Evolutionary conservation across 768 basidiomycete species (phyloP).

Genomic region (Tulasnella sp.): DNA sequence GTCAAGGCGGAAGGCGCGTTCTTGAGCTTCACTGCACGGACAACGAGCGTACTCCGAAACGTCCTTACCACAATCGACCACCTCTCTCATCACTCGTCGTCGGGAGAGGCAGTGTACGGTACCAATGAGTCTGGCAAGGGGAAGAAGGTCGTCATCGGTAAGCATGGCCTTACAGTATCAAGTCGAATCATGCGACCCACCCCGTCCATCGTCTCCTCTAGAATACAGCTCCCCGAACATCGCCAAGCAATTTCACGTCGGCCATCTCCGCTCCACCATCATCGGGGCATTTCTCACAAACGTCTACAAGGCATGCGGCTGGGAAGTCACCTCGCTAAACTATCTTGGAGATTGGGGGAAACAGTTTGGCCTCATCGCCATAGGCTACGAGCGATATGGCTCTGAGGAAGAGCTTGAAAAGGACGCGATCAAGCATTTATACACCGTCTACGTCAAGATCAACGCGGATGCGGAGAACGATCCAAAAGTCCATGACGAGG

Average conservation of each 20-base stretch:
- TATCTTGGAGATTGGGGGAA: constrained; percentile 99
- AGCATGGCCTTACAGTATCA: not conserved
- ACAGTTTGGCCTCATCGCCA: constrained; percentile 69
- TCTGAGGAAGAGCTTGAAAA: constrained; percentile 68
- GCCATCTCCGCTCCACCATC: constrained; percentile 94
- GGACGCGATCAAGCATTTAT: constrained; percentile 91
- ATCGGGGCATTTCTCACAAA: constrained; percentile 93
- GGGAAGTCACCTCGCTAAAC: constrained; percentile 85
- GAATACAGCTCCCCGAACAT: constrained; percentile 98
- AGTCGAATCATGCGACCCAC: no score
- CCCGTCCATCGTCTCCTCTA: no score
- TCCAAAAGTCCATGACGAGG: constrained; percentile 52
- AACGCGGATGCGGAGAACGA: constrained; percentile 73
- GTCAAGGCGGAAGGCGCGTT: constrained; percentile 65
- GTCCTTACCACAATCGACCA: constrained; percentile 64
- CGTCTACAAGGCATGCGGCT: constrained; percentile 84
- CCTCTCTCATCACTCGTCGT: constrained; percentile 53
- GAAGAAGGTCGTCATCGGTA: constrained; percentile 61
- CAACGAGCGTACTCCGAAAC: constrained; percentile 48
- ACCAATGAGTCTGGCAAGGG: constrained; percentile 64
- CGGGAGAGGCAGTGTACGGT: constrained; percentile 66
- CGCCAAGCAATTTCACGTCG: constrained; percentile 96
- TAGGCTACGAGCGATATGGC: constrained; percentile 88
- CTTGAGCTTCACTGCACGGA: constrained; percentile 69
- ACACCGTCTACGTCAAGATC: constrained; percentile 89